Conservation (phyloP, 805 yeast species). For the Blastobotrys robertii region DNA sequence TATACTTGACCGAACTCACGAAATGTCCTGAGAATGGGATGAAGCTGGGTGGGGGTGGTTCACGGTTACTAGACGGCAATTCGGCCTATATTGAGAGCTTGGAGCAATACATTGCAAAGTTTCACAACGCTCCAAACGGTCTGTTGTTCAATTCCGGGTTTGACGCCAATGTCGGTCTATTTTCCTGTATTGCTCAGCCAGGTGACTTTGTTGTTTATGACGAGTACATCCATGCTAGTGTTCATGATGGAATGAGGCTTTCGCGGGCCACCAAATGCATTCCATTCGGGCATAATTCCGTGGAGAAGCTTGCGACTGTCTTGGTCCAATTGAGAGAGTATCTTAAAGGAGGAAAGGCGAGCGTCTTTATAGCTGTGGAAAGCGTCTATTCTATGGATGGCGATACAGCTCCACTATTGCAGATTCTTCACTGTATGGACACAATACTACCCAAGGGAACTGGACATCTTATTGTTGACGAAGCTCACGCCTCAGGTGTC, state of each 20-base stretch:
- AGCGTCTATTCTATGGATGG: constrained; percentile 22
- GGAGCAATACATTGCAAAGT: constrained; percentile 11
- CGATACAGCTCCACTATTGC: constrained; percentile 14
- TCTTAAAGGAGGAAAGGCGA: constrained; percentile 1
- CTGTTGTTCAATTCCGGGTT: constrained; percentile 19
- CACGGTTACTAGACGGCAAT: constrained; percentile 20
- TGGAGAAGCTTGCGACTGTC: constrained; percentile 1
- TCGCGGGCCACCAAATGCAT: constrained; percentile 10
- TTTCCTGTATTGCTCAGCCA: constrained; percentile 17
- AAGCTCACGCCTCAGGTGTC: constrained; percentile 90
- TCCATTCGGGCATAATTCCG: constrained; percentile 13
- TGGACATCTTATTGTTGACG: constrained; percentile 73
- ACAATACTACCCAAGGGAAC: constrained; percentile 26
- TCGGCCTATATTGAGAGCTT: constrained; percentile 13
- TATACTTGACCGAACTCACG: constrained; percentile 7
- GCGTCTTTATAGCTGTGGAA: constrained; percentile 18
- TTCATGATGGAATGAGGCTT: constrained; percentile 19
- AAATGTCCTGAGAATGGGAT: background rate
- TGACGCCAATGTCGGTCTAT: constrained; percentile 18
- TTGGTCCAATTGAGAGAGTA: background rate
- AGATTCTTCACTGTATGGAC: constrained; percentile 3
- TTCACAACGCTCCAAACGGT: constrained; percentile 16
- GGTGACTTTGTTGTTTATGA: constrained; percentile 18
- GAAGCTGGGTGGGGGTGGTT: constrained; percentile 18
- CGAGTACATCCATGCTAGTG: constrained; percentile 21